A percentile compares a stretch with the other conserved stretches of the same genome.
phyloP scores from a whole-genome alignment of 345 rosid species.

The Gossypium anomalum region DNA sequence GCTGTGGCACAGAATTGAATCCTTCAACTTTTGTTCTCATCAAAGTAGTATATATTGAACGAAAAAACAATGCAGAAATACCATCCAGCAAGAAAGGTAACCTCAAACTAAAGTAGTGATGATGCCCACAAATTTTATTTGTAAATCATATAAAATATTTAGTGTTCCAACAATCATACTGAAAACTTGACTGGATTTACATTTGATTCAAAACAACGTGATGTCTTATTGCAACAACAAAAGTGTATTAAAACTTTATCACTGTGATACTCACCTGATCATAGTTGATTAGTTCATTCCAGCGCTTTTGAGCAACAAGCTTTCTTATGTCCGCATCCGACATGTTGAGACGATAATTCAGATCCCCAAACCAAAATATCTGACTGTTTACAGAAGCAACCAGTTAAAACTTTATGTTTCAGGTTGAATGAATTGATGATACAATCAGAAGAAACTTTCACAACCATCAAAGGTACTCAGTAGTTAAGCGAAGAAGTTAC shows the following conservation, averaged over 20 bases:
- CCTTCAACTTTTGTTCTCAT: conserved; percentile 1
- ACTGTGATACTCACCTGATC: conserved; percentile 60
- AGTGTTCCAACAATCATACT: background rate
- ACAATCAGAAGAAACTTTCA: no score
- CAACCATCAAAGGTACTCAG: no score
- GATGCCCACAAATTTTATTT: background rate
- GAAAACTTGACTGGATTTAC: background rate
- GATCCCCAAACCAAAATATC: conserved; percentile 95
- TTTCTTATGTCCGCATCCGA: conserved; percentile 65
- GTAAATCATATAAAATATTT: background rate
- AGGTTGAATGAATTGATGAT: background rate
- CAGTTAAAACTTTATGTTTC: conserved; percentile 8
- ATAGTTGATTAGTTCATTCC: conserved; percentile 70
- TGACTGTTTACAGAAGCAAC: conserved; percentile 53
- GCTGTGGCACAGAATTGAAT: conserved; percentile 38
- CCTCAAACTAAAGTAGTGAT: background rate
- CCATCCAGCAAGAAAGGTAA: background rate
- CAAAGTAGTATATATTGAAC: background rate
- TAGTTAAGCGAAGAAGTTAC: no score
- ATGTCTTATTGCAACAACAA: background rate
- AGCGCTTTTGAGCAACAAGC: conserved; percentile 62
- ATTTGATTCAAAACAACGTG: background rate
- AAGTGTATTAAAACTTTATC: background rate
- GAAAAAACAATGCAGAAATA: background rate
- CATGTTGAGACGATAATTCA: conserved; percentile 88